Evolutionary conservation across 106 monocot species (phyloP), one percentile per base, ranked within the genome.

Genomic region (Vanilla planifolia): DNA sequence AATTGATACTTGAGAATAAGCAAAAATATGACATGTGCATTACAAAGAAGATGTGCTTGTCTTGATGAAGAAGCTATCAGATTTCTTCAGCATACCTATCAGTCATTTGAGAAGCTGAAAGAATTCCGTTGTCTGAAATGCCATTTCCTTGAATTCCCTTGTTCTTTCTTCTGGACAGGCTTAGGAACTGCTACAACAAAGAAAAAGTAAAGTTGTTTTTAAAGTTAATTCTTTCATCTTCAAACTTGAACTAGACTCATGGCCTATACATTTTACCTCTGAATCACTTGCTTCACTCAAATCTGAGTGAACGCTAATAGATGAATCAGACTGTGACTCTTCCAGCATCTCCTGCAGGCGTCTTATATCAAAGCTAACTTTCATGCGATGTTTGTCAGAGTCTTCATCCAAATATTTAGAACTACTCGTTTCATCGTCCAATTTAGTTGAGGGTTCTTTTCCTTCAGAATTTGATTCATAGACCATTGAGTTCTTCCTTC

Each of bases 261-360:
- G 2, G 16, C 8, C 51, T 20, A 5, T 57, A 6, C 24, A n/a
- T 43, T 29, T 76, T 78, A 91, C 96, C 96, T 98, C 96, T 32
- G 45, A 62, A 61, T 89, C 85, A 58, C 85, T 86, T 60, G 24
- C 75, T 66, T 84, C 83, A 34, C 58, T 51, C 30, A 75, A 76
- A 63, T 59, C 82, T 46, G 89, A 85, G 62, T 75, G 66, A 16
- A 62, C 74, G 61, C 80, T 80, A 71, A 67, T 64, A 2, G 87
- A 63, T 48, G 92, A 73, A 61, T 98, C 77, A 14, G 96, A 88
- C 39, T 91, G 84, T 10, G 91, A 84, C 26, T 98, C 89, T 55
- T 89, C 84, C 2, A 98, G 75, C 81, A 98, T 91, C 37, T 91
- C 96, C 67, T 98, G 96, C 16, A 98, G 81, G 28, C 77, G 68